Percentiles rank a stretch among this genome's conserved stretches.
phyloP scores from a whole-genome alignment of 208 protist species.

The Porcisia hertigi region DNA sequence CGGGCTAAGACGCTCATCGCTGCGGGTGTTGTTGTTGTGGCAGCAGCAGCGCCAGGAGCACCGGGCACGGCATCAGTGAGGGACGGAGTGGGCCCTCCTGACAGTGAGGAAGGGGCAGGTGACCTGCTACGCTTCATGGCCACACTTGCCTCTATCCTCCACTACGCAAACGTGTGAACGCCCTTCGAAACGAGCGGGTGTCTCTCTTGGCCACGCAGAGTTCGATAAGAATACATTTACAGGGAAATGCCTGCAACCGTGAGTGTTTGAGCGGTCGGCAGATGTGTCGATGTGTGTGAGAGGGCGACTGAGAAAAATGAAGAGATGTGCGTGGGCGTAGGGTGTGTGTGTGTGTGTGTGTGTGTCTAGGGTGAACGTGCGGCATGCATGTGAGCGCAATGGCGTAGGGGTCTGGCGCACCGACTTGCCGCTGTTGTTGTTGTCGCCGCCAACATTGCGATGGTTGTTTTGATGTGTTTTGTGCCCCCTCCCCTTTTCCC shows the following conservation, averaged over 20 bases:
- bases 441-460: not conserved
- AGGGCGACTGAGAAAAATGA: not conserved
- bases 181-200: not conserved
- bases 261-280: not conserved
- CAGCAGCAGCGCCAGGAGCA: not conserved
- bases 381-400: not conserved
- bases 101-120: not conserved
- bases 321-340: not conserved
- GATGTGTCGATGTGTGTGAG: not conserved
- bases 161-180: not conserved
- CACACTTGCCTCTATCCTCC: not conserved
- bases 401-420: not conserved
- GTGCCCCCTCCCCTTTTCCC: no score
- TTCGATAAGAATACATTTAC: not conserved
- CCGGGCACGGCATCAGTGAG: not conserved
- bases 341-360: no score
- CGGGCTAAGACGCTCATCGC: constrained; percentile 8
- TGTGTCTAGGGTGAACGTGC: not conserved
- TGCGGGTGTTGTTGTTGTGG: not conserved
- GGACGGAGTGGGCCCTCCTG: not conserved
- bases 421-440: not conserved
- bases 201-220: not conserved
- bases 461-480: not conserved
- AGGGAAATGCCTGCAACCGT: not conserved
- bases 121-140: not conserved